Percentiles rank a stretch among this genome's conserved stretches.
Evolutionary conservation across 148 eudicot species (phyloP).

Genomic region (Tetragonia tetragonoides): DNA sequence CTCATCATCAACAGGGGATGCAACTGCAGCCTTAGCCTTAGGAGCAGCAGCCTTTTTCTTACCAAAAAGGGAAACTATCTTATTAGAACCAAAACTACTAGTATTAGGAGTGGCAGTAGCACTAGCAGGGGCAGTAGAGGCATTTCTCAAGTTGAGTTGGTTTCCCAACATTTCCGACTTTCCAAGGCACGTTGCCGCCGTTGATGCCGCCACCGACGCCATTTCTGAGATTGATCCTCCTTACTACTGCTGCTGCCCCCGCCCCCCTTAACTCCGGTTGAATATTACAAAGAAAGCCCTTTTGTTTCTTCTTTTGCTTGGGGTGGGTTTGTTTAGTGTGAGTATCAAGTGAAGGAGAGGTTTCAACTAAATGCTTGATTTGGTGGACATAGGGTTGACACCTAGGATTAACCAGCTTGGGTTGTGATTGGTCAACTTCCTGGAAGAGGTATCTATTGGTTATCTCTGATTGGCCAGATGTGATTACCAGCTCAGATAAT

Average conservation of each 20-base stretch:
- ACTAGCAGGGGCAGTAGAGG: constrained; percentile 34
- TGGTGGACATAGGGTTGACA: constrained; percentile 54
- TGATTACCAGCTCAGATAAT: constrained; percentile 35
- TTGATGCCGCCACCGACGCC: constrained; percentile 73
- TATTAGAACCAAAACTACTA: constrained; percentile 14
- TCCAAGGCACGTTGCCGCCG: constrained; percentile 56
- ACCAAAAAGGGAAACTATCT: constrained; percentile 66
- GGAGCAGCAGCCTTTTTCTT: constrained; percentile 65
- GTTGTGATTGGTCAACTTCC: constrained; percentile 28
- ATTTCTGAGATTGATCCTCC: constrained; percentile 22
- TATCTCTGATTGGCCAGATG: constrained; percentile 25
- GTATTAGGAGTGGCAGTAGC: constrained; percentile 28
- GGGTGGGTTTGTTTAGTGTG: not conserved
- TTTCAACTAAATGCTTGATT: constrained; percentile 45
- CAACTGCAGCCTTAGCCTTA: constrained; percentile 49
- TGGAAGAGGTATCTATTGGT: constrained; percentile 2
- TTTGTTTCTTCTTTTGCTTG: not conserved
- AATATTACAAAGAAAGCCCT: too few species aligned
- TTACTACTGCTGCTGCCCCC: not conserved
- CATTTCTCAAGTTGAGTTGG: constrained; percentile 43
- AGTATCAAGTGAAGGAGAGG: constrained; percentile 9
- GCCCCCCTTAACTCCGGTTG: too few species aligned
- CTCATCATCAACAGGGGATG: constrained; percentile 57
- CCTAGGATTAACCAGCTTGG: constrained; percentile 5
- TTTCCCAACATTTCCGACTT: constrained; percentile 71